Percentiles rank a stretch among this genome's conserved stretches.
phyloP scores from a whole-genome alignment of 176 grass and related monocot species.

The Aegilops sharonensis region DNA sequence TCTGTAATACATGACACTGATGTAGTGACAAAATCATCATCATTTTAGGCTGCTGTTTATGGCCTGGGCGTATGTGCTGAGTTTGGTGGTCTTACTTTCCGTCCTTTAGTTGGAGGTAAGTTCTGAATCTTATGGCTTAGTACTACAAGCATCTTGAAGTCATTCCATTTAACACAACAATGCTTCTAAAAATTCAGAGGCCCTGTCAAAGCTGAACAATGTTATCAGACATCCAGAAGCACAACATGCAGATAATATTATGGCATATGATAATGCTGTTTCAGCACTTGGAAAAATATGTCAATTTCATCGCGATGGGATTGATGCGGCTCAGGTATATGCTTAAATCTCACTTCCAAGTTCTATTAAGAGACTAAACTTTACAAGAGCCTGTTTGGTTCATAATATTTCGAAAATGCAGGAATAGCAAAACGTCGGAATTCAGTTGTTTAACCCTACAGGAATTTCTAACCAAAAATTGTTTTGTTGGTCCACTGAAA shows the following conservation, averaged over 20 bases:
- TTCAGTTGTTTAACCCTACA: background rate
- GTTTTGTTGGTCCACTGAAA: background rate
- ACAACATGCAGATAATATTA: conserved; percentile 67
- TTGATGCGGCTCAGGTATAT: conserved; percentile 85
- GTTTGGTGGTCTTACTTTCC: conserved; percentile 79
- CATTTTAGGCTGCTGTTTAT: conserved; percentile 89
- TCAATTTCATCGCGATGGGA: conserved; percentile 72
- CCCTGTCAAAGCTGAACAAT: conserved; percentile 85
- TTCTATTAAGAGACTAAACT: background rate
- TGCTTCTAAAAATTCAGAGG: conserved; percentile 57
- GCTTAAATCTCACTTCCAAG: background rate
- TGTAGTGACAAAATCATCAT: background rate
- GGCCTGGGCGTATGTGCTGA: conserved; percentile 97
- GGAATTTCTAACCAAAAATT: background rate
- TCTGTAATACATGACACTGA: background rate
- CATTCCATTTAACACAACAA: background rate
- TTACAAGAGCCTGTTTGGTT: background rate
- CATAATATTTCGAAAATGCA: background rate
- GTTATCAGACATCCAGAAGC: conserved; percentile 86
- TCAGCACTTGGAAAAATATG: conserved; percentile 97
- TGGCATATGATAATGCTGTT: conserved; percentile 98
- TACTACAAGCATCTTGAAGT: conserved; percentile 3
- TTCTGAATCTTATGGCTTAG: background rate
- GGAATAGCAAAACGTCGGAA: too few species aligned
- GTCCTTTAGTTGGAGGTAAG: conserved; percentile 91